Base-by-base conservation (phyloP, 2,329 filamentous ascomycete genomes). In the Sporothrix brunneoviolacea region DNA sequence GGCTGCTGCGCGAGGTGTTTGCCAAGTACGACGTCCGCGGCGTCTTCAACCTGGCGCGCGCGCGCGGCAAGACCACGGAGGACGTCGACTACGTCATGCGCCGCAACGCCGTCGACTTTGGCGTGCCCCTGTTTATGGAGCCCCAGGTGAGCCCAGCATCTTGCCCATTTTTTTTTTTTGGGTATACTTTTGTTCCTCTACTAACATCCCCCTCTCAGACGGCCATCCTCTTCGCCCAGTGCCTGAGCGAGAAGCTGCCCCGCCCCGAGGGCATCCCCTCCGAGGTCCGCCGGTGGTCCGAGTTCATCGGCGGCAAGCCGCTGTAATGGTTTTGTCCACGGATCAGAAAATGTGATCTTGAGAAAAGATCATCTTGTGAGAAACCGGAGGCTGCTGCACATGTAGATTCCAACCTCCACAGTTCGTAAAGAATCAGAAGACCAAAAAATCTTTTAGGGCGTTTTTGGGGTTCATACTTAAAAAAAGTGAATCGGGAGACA, bases 1-100 rank as follows among this genome's bases (percentile, higher is more conserved):
- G 91, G 59, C 89, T 88, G 52, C 82, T 98, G 56, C 83, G 93
- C 58, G 89, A 95, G 65, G 91, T 96, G 32, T 98, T 98, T 73
- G 74, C 91, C 78, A 95, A 95, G 78, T 90, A 97, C 70, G 86
- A 97, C 68, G 95, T 98, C 69, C 83, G 86, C 53, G 93, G 93
- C 62, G 88, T 90, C 55, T 98, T 98, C 79, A 97, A 97, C 76
- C 74, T 98, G 62, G 90, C 91, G 53, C 82, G 86, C 69, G 81
- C 80, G 59, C 79, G 91, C 64, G 93, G 83, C 54, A 91, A 88
- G 76, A 91, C 86, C 33, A 76, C 88, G 54, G 74, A 87, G 55
- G 93, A 98, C 65, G 88, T 94, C 64, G 91, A 98, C 74, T 98
- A 98, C 63, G 90, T 98, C 51, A 97, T 97, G 91, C 83, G 93